Evolutionary conservation across 2,329 filamentous ascomycete species (phyloP).

Genomic region (Phialocephala subalpina): DNA sequence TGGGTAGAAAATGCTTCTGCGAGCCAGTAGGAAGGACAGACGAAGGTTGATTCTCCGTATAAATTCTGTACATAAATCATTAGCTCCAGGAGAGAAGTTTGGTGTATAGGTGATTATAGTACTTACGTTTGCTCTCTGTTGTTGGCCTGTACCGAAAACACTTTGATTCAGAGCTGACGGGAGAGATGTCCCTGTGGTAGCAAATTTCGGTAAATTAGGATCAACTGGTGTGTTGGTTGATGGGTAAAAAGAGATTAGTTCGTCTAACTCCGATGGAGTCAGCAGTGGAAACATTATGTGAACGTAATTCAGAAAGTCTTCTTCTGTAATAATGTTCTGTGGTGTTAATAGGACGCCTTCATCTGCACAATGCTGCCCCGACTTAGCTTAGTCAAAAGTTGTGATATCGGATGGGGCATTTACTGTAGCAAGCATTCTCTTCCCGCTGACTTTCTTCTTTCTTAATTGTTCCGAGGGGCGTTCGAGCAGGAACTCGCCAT

Average conservation of each 20-base stretch:
- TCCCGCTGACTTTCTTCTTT: slow-evolving; percentile 42
- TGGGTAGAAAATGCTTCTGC: slow-evolving; percentile 50
- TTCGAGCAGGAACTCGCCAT: slow-evolving; percentile 44
- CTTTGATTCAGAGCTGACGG: slow-evolving; percentile 52
- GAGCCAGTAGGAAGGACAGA: slow-evolving; percentile 61
- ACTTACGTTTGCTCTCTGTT: slow-evolving; percentile 46
- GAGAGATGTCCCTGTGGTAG: slow-evolving; percentile 44
- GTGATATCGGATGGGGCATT: neutral
- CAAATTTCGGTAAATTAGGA: slow-evolving; percentile 37
- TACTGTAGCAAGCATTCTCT: slow-evolving; percentile 32
- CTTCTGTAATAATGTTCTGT: slow-evolving; percentile 44
- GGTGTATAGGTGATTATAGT: no score
- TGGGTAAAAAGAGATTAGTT: slow-evolving; percentile 36
- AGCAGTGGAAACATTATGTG: slow-evolving; percentile 48
- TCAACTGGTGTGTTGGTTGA: slow-evolving; percentile 19
- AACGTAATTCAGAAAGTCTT: slow-evolving; percentile 44
- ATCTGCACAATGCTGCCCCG: slow-evolving; percentile 45
- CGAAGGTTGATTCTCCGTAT: slow-evolving; percentile 59
- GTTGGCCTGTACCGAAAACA: slow-evolving; percentile 53
- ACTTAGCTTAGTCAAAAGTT: neutral
- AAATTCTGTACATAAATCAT: slow-evolving; percentile 45
- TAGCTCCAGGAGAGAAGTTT: no score
- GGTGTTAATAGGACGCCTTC: slow-evolving; percentile 48
- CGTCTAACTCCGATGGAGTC: slow-evolving; percentile 46
- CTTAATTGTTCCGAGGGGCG: slow-evolving; percentile 42